Evolutionary conservation across 2,329 filamentous ascomycete species (phyloP).

Genomic region (Lachnellula cervina): DNA sequence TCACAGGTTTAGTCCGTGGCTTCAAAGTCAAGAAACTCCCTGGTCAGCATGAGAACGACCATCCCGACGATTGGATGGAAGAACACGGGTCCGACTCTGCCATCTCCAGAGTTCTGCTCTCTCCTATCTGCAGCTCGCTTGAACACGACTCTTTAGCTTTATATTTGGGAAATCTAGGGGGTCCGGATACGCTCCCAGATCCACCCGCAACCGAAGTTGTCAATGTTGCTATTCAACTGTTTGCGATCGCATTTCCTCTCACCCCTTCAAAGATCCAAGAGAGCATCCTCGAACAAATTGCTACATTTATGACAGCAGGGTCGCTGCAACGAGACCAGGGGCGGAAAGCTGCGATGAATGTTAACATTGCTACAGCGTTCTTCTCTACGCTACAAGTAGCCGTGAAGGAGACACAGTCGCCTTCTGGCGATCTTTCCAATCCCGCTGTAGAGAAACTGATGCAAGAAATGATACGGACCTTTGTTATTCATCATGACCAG

Average conservation of each 20-base stretch:
- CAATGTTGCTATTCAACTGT: conserved; percentile 88
- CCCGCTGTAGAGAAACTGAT: conserved; percentile 76
- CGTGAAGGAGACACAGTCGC: conserved; percentile 70
- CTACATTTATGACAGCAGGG: conserved; percentile 78
- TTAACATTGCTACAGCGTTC: conserved; percentile 82
- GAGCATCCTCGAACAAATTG: conserved; percentile 89
- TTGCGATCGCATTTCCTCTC: conserved; percentile 84
- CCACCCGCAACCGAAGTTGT: conserved; percentile 90
- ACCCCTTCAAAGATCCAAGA: conserved; percentile 91
- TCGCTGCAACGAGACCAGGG: conserved; percentile 80
- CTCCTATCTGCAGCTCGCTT: conserved; percentile 74
- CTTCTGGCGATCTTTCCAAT: conserved; percentile 68
- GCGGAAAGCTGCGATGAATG: conserved; percentile 81
- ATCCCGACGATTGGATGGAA: conserved; percentile 45
- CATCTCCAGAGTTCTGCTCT: conserved; percentile 57
- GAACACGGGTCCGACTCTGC: conserved; percentile 57
- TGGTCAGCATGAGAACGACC: conserved; percentile 58
- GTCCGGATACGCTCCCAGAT: conserved; percentile 51
- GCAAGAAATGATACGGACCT: conserved; percentile 66
- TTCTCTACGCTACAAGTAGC: conserved; percentile 77
- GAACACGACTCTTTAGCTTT: conserved; percentile 86
- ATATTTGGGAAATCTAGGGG: conserved; percentile 55
- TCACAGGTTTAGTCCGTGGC: conserved; percentile 77
- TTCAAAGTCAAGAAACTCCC: conserved; percentile 68
- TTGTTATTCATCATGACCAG: conserved; percentile 78